phyloP scores from a whole-genome alignment of 768 basidiomycete species.

The Russula dissimulans region DNA sequence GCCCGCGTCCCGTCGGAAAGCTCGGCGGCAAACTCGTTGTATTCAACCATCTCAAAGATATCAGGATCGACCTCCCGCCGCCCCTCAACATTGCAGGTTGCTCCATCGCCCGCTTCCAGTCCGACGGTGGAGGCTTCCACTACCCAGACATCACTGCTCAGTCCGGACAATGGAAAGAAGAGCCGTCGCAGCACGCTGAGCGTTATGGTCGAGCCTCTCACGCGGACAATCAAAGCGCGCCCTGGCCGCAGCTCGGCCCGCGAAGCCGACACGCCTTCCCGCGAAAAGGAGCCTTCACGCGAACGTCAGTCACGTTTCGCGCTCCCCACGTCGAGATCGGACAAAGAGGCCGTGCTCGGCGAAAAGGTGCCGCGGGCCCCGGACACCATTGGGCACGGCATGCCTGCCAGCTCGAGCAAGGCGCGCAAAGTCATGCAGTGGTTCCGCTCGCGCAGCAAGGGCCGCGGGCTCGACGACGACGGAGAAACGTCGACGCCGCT shows the following conservation, averaged over 20 bases:
- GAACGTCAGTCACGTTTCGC: slow-evolving; percentile 4
- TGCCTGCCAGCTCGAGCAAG: slow-evolving; percentile 73
- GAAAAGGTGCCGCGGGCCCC: slow-evolving; percentile 27
- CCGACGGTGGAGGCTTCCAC: slow-evolving; percentile 17
- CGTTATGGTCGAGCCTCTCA: slow-evolving; percentile 43
- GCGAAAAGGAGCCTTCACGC: slow-evolving; percentile 27
- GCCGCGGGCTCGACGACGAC: slow-evolving; percentile 25
- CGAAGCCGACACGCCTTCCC: slow-evolving; percentile 24
- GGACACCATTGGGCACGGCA: slow-evolving; percentile 26
- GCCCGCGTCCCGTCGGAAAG: slow-evolving; percentile 34
- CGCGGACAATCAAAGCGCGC: slow-evolving; percentile 37
- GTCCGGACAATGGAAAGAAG: slow-evolving; percentile 26
- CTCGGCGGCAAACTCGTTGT: slow-evolving; percentile 22
- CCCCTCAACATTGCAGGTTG: slow-evolving; percentile 28
- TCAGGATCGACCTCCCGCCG: slow-evolving; percentile 21
- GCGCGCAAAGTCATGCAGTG: slow-evolving; percentile 97
- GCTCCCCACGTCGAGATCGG: slow-evolving; percentile 2
- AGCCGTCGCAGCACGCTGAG: slow-evolving; percentile 22
- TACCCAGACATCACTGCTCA: slow-evolving; percentile 28
- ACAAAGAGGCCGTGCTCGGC: slow-evolving; percentile 23
- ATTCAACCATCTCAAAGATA: slow-evolving; percentile 21
- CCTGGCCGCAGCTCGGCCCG: slow-evolving; percentile 19
- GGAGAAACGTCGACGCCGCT: slow-evolving; percentile 6
- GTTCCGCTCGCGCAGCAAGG: slow-evolving; percentile 75
- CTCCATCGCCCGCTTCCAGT: slow-evolving; percentile 16